Conservation (phyloP, 768 basidiomycete species). For the Collybiopsis confluens region DNA sequence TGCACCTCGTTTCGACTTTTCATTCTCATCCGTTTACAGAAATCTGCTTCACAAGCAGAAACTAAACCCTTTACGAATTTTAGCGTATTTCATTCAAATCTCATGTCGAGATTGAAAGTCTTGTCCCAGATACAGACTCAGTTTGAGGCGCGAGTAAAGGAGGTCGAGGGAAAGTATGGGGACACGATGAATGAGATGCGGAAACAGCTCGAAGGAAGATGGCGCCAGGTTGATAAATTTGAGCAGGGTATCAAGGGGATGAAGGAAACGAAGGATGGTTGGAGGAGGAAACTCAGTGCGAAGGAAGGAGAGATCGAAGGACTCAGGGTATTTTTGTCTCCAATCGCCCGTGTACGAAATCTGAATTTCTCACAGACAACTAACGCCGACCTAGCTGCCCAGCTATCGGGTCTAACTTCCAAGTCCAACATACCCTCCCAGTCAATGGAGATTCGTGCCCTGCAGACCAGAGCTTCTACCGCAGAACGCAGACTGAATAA, state of each 20-base stretch:
- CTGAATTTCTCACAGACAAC: conserved; percentile 59
- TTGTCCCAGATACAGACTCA: conserved; percentile 81
- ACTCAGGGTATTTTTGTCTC: conserved; percentile 55
- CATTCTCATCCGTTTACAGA: conserved; percentile 35
- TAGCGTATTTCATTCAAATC: conserved; percentile 88
- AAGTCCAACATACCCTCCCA: conserved; percentile 37
- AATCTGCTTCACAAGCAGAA: conserved; percentile 71
- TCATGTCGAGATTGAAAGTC: conserved; percentile 81
- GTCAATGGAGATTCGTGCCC: conserved; percentile 64
- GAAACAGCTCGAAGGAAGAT: conserved; percentile 82
- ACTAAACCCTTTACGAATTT: conserved; percentile 95
- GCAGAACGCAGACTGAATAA: conserved; percentile 87
- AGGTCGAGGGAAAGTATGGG: conserved; percentile 64
- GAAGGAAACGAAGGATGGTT: conserved; percentile 74
- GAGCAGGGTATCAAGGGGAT: conserved; percentile 81
- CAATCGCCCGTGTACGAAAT: neutral
- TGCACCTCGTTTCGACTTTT: neutral
- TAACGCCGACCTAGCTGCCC: conserved; percentile 68
- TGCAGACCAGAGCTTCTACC: conserved; percentile 70
- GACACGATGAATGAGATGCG: conserved; percentile 78
- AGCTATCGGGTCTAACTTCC: conserved; percentile 66
- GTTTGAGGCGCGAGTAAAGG: conserved; percentile 83
- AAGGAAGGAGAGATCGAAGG: conserved; percentile 91
- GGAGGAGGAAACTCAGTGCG: conserved; percentile 76
- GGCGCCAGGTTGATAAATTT: conserved; percentile 92